phyloP scores from a whole-genome alignment of 129 eudicot genomes.

The Heracleum sosnowskyi region DNA sequence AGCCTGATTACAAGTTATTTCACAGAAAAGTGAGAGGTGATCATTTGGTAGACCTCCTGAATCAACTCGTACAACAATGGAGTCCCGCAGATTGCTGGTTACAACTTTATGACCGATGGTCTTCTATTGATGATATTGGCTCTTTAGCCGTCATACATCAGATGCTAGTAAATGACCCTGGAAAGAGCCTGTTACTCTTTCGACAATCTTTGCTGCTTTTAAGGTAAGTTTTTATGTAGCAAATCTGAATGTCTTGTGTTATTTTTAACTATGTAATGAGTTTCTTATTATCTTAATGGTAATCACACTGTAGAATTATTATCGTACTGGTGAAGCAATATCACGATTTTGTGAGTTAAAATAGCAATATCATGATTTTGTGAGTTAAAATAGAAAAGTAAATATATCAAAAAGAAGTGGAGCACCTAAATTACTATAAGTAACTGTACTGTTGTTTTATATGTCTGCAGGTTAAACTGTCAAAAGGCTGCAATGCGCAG shows the following conservation, averaged over 20 bases:
- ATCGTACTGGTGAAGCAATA: neutral
- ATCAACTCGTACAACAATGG: constrained; percentile 49
- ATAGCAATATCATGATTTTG: neutral
- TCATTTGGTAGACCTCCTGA: constrained; percentile 46
- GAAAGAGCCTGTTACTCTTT: constrained; percentile 58
- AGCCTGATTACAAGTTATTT: constrained; percentile 60
- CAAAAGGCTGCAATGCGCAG: constrained; percentile 78
- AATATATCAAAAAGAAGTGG: neutral
- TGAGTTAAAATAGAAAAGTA: no score
- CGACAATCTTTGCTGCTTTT: constrained; percentile 69
- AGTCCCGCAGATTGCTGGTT: constrained; percentile 69
- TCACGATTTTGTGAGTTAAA: neutral
- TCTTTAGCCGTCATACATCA: constrained; percentile 68
- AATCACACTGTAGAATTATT: neutral
- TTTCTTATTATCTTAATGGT: neutral
- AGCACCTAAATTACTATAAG: neutral
- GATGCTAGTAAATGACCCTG: constrained; percentile 58
- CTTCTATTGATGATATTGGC: constrained; percentile 72
- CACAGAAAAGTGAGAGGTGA: constrained; percentile 55
- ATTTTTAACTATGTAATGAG: neutral
- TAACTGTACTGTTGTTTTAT: neutral
- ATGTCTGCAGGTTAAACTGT: constrained; percentile 53
- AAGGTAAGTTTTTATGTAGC: constrained; percentile 27
- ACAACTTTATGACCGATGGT: constrained; percentile 74
- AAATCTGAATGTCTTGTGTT: neutral